Base-by-base conservation (phyloP, 2,329 filamentous ascomycete genomes). In the Colletotrichum sp. region DNA sequence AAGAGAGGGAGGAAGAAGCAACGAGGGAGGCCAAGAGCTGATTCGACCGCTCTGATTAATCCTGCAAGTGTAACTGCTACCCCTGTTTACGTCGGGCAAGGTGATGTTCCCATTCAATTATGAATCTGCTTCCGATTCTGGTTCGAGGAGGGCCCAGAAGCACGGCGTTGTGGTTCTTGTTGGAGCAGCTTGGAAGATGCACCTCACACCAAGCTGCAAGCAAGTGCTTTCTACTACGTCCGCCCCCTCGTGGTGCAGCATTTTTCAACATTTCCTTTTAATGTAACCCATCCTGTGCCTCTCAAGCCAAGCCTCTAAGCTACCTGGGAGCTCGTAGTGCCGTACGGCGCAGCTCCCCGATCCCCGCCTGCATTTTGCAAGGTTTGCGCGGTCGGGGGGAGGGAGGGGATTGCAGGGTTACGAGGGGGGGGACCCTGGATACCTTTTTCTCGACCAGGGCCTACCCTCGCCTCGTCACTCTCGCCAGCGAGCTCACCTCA, bases 261-360 rank as follows among this genome's bases (percentile, higher is more conserved):
- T 39, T 59, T n/a, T 32, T 49, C 32, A 60, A 24, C 30, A 49
- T 32, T 13, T 49, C 26, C 32, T 30, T 18, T 24, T 49, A 34
- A 60, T 74, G 49, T 26, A 49, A 74, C 67, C 67, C 44, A 59
- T 72, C 63, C 69, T 18, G 18, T 49, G 9, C 18, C 49, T 26
- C 52, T 26, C 12, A 9, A 32, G 59, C 30, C 59, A 30, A n/a
- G 18, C 59, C 24, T 64, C 39, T n/a, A 7, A n/a, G 18, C 39
- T 44, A n/a, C 39, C 39, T 44, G 32, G 62, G 18, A 16, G 28
- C 24, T 67, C 26, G 12, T 62, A 67, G 69, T 59, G 55, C 57
- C 69, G 55, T 34, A 68, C 69, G 62, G 69, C 36, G 36, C 30
- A 72, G 68, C 63, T 52, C 62, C 62, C 52, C 69, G 72, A 72